phyloP scores from a whole-genome alignment of 2,329 filamentous ascomycete genomes.

The Davidsoniella australis region DNA sequence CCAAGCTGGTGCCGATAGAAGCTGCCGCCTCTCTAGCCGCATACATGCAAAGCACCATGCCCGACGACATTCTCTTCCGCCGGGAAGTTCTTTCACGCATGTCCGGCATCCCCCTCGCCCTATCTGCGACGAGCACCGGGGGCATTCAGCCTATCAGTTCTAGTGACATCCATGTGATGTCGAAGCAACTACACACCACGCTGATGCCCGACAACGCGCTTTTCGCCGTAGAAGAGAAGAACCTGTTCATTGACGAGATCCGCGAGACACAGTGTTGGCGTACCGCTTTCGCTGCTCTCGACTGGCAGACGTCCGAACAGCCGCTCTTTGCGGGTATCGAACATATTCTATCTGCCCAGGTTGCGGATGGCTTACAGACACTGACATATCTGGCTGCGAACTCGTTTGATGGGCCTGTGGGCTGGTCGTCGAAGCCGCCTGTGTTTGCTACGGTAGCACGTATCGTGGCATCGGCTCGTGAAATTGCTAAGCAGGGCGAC shows the following conservation, averaged over 20 bases:
- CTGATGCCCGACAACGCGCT: slow-evolving; percentile 46
- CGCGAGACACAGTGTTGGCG: slow-evolving; percentile 58
- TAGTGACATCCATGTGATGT: slow-evolving; percentile 16
- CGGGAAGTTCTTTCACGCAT: slow-evolving; percentile 27
- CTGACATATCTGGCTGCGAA: slow-evolving; percentile 17
- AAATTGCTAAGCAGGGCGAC: slow-evolving; percentile 17
- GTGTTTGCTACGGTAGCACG: slow-evolving; percentile 44
- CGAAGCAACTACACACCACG: slow-evolving; percentile 26
- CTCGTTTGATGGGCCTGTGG: slow-evolving; percentile 45
- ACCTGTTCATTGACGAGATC: slow-evolving; percentile 77
- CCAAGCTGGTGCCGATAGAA: slow-evolving; percentile 29
- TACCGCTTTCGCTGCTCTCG: slow-evolving; percentile 24
- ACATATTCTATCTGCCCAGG: slow-evolving; percentile 15
- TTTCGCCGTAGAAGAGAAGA: slow-evolving; percentile 82
- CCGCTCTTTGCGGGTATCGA: slow-evolving; percentile 13
- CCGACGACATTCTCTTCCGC: slow-evolving; percentile 22
- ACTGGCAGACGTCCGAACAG: slow-evolving; percentile 13
- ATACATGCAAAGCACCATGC: slow-evolving; percentile 25
- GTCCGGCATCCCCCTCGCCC: slow-evolving; percentile 14
- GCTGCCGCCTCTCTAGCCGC: slow-evolving; percentile 28
- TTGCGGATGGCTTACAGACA: neutral
- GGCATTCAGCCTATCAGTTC: neutral
- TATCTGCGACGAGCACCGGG: slow-evolving; percentile 14
- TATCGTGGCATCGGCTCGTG: slow-evolving; percentile 25
- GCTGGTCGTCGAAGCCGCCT: slow-evolving; percentile 52